A percentile compares a stretch with the other conserved stretches of the same genome.
phyloP scores from a whole-genome alignment of 345 rosid species.

The Melaleuca alternifolia region DNA sequence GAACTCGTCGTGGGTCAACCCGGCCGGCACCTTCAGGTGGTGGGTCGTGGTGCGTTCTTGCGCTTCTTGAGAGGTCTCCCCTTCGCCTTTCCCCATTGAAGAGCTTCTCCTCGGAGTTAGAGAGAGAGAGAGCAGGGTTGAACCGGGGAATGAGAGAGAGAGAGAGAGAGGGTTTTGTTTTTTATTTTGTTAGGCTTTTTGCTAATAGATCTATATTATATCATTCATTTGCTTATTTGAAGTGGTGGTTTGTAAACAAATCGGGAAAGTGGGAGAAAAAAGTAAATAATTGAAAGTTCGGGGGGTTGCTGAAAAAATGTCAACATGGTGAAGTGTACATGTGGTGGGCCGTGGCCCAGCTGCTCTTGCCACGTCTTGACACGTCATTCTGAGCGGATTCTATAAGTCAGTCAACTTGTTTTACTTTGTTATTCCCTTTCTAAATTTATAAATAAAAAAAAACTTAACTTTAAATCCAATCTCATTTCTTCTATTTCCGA shows the following conservation, averaged over 20 bases:
- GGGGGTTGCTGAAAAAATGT: neutral
- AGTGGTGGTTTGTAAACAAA: neutral
- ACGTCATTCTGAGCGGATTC: neutral
- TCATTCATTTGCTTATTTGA: neutral
- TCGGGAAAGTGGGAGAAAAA: neutral
- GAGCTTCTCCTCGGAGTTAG: neutral
- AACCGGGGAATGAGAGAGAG: neutral
- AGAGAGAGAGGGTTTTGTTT: neutral
- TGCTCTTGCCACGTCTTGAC: neutral
- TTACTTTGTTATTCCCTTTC: too few species aligned
- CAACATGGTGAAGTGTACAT: neutral
- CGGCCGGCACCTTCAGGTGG: neutral
- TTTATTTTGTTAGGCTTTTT: neutral
- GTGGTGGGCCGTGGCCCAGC: neutral
- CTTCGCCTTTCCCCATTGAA: slow-evolving; percentile 1
- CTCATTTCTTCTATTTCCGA: too few species aligned
- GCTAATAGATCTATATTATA: neutral
- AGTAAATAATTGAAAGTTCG: neutral
- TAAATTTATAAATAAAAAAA: too few species aligned
- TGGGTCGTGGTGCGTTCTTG: neutral
- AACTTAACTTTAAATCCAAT: too few species aligned
- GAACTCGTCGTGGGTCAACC: slow-evolving; percentile 1
- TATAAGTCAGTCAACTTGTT: neutral
- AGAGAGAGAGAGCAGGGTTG: neutral
- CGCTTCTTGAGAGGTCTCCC: neutral